Evolutionary conservation across 768 basidiomycete genomes (phyloP), one percentile per base, ranked within the genome.

Genomic region (Udeniomyces megalosporus): DNA sequence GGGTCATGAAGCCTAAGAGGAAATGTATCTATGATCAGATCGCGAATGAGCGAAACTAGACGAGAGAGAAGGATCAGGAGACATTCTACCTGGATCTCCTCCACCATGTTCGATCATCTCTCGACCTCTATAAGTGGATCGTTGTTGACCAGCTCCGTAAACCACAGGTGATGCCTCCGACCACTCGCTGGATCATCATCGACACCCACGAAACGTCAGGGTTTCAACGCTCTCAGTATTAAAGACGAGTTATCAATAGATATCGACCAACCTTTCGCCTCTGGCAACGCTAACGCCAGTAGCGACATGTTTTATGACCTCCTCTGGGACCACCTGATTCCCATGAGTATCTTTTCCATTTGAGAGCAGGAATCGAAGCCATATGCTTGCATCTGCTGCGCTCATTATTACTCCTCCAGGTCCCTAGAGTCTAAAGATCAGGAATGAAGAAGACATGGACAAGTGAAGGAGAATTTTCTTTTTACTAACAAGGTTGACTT

Each of bases 61-160:
- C 10, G 52, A 7, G 17, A 32, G 3, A 2, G 5, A 32, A 34
- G 52, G 31, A 15, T 14, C 17, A 29, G 6, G 15, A 31, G 20
- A 1, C 32, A 31, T 31, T n/a, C 32, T 38, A 4, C 72, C 72
- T 0, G 71, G 70, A 7, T 69, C 62, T 6, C 53, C 49, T 15
- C 72, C 71, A 0, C 53, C 49, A 51, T 73, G 72, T 14, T 64
- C 60, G 20, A 61, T 54, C 28, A 47, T 15, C 12, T 62, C 28
- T 44, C 60, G 47, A 8, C 70, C 71, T 2, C 71, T 66, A 58
- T 70, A 72, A 1, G 65, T 61, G 47, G 52, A 67, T 20, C 53
- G 60, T 20, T 14, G 12, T 45, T 70, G 70, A 7, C 64, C 71
- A 2, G 68, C 50, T 20, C 70, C 72, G 60, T 73, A 73, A n/a